Evolutionary conservation across 2,329 filamentous ascomycete genomes (phyloP).

Genomic region (Simplicillium sp.): DNA sequence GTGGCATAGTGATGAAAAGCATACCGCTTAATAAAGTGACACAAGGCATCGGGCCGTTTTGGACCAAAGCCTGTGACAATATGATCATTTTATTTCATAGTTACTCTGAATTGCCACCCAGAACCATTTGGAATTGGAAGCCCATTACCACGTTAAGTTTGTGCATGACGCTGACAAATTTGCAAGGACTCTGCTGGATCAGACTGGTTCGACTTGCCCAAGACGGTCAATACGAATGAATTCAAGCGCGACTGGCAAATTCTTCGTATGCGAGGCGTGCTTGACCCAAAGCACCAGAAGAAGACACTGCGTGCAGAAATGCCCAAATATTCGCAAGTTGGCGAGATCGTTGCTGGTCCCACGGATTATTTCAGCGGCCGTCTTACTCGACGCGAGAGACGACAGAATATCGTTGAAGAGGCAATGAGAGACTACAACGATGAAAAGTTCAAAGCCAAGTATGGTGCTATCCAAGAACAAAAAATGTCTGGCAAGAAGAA

Average conservation of each 20-base stretch:
- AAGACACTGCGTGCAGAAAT: conserved; percentile 61
- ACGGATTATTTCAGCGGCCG: conserved; percentile 79
- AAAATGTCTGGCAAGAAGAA: conserved; percentile 86
- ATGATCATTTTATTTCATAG: conserved; percentile 53
- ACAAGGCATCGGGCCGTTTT: conserved; percentile 29
- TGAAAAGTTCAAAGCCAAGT: conserved; percentile 76
- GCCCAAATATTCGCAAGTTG: conserved; percentile 81
- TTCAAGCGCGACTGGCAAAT: conserved; percentile 85
- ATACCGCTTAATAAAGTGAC: conserved; percentile 26
- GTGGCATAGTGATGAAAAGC: conserved; percentile 27
- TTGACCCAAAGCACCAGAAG: conserved; percentile 90
- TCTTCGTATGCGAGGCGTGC: conserved; percentile 76
- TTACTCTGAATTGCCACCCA: conserved; percentile 54
- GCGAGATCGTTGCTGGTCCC: conserved; percentile 78
- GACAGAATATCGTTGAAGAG: conserved; percentile 79
- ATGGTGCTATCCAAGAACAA: conserved; percentile 69
- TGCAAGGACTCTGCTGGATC: conserved; percentile 55
- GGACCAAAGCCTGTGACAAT: conserved; percentile 47
- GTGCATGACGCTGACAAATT: too few relatives aligned
- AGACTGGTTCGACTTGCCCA: conserved; percentile 81
- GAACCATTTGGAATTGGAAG: neutral
- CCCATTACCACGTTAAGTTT: too few relatives aligned
- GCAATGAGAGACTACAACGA: conserved; percentile 46
- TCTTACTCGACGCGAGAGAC: conserved; percentile 78
- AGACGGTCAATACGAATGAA: conserved; percentile 73